Percentiles rank a stretch among this genome's conserved stretches.
These are phyloP conservation scores for Aspergillus udagawae DNA, from an alignment of 2,329 filamentous ascomycete genomes.

Conservation along the genomic window DNA sequence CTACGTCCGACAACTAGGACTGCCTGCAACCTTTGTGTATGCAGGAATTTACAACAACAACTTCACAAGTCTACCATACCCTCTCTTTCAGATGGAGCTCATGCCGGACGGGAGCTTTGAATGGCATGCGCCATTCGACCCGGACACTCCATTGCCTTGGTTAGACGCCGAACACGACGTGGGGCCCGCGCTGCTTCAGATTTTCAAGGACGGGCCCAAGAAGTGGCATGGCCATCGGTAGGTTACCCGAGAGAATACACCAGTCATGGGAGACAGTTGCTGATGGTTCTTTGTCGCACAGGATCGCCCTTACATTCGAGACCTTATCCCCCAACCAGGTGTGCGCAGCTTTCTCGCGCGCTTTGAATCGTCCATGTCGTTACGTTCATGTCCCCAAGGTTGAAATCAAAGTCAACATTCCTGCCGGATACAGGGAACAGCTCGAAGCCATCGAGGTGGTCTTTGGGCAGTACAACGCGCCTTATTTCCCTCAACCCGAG, in stretches of 20 bases:
- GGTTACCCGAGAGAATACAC: constrained; percentile 21
- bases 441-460: constrained; percentile 63
- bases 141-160: constrained; percentile 85
- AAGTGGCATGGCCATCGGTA: constrained; percentile 77
- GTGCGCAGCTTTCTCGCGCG: constrained; percentile 73
- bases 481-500: constrained; percentile 62
- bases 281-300: constrained; percentile 27
- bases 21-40: constrained; percentile 90
- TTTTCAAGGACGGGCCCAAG: constrained; percentile 86
- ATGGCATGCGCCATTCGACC: constrained; percentile 93
- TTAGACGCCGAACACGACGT: constrained; percentile 95
- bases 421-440: constrained; percentile 82
- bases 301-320: constrained; percentile 87
- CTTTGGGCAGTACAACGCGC: constrained; percentile 56
- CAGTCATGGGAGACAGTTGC: neutral
- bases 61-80: constrained; percentile 88
- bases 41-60: constrained; percentile 99
- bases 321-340: constrained; percentile 79
- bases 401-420: constrained; percentile 79
- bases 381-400: constrained; percentile 73
- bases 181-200: constrained; percentile 83
- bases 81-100: constrained; percentile 91
- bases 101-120: constrained; percentile 79
- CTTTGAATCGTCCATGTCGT: constrained; percentile 69
- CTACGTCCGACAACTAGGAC: constrained; percentile 75